Evolutionary conservation across 176 grass and related monocot genomes (phyloP), one percentile per base, ranked within the genome.

Genomic region (Cenchrus americanus): DNA sequence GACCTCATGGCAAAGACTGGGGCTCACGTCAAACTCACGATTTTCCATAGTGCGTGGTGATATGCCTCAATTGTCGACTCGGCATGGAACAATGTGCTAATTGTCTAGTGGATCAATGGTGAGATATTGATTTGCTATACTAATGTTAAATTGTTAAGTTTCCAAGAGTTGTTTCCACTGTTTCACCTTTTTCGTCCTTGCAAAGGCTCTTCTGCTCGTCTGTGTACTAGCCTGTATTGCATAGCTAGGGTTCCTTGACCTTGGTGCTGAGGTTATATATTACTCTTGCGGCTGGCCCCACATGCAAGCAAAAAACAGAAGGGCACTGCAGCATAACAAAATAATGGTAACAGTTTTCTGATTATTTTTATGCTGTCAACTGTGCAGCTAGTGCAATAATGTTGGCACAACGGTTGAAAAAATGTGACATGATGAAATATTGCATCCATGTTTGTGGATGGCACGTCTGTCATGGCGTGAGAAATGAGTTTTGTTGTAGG

Each of bases 241-340:
- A 88, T 62, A 60, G 77, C 69, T 82, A 32, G 66, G 7, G 83
- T 79, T 86, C 77, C 88, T 82, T 75, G 50, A 14, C 73, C 48
- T 82, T 73, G 83, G 13, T 78, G 40, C 2, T 78, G 66, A n/a
- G n/a, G n/a, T n/a, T n/a, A n/a, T n/a, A 78, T 41, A 65, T 82
- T 77, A 66, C 71, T 26, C 74, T 58, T 83, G 6, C 14, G 34
- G 34, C 34, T 37, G 34, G 34, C 23, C 22, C 24, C 22, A 79
- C 1, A 44, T 73, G 67, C 24, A 59, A 62, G 77, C 69, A 69
- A 63, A 74, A 37, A 2, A 46, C 74, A 58, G 11, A 18, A 37
- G 32, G 9, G 34, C 32, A 2, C 52, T 77, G 54, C 64, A 53
- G 37, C 23, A 70, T 70, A 44, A 52, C 62, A n/a, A 34, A 34